Conservation (phyloP, 805 yeast genomes). For the Saitoella complicata region DNA sequence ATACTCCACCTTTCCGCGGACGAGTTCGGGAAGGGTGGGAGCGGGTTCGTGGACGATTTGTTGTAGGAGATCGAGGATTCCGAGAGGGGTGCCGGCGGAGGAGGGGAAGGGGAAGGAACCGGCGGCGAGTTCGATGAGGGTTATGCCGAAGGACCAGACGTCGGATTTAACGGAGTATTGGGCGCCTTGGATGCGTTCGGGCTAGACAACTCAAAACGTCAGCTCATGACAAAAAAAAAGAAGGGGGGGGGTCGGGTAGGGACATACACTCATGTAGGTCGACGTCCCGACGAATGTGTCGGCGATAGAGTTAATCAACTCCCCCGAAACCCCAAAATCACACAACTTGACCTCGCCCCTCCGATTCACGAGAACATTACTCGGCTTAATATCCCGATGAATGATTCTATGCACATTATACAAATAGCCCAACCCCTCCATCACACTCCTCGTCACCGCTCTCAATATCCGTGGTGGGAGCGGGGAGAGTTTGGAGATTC, state of each 20-base stretch:
- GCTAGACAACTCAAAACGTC: conserved; percentile 21
- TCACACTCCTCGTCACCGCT: conserved; percentile 57
- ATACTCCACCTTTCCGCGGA: conserved; percentile 26
- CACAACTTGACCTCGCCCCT: conserved; percentile 80
- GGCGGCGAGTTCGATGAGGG: conserved; percentile 74
- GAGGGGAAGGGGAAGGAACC: conserved; percentile 58
- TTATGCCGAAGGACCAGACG: conserved; percentile 90
- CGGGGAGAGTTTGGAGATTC: conserved; percentile 46
- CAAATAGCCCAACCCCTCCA: conserved; percentile 66
- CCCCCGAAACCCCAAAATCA: conserved; percentile 97
- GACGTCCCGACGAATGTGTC: conserved; percentile 98
- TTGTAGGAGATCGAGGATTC: conserved; percentile 79
- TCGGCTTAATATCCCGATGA: conserved; percentile 92
- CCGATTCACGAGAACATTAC: conserved; percentile 76
- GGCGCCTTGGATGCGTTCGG: conserved; percentile 92
- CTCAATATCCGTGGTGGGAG: conserved; percentile 54
- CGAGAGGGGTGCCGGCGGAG: conserved; percentile 39
- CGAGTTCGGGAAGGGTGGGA: conserved; percentile 43
- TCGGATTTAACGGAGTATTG: conserved; percentile 89
- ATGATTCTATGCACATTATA: conserved; percentile 76
- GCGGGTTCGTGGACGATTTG: conserved; percentile 87
- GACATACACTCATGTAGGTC: conserved; percentile 48
- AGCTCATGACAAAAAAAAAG: too few relatives aligned
- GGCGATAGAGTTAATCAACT: conserved; percentile 88
- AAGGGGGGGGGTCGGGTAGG: conserved; percentile 24